Percentiles rank a stretch among this genome's conserved stretches.
Conservation (phyloP, 257 asterid species). For the Capsicum rhomboideum region DNA sequence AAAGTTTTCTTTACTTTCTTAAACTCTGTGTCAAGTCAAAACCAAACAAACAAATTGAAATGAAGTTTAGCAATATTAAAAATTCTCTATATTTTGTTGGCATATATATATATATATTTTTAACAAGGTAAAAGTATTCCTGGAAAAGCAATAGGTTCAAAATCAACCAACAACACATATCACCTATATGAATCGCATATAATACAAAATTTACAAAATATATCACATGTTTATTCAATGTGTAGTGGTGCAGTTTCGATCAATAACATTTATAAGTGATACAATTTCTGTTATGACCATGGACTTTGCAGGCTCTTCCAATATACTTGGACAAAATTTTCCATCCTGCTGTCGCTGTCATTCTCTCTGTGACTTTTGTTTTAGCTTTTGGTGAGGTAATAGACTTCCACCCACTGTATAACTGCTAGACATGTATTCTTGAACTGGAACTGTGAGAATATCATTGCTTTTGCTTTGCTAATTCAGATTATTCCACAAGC, state of each 20-base stretch:
- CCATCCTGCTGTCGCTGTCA: slow-evolving; percentile 84
- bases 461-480: slow-evolving; percentile 10
- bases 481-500: slow-evolving; percentile 90
- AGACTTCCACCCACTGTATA: background rate
- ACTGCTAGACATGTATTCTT: background rate
- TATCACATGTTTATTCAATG: background rate
- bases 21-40: too few relatives aligned
- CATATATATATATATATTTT: too few relatives aligned
- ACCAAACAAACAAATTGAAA: too few relatives aligned
- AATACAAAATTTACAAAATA: background rate
- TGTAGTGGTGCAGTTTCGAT: background rate
- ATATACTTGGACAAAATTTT: slow-evolving; percentile 81
- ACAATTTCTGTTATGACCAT: background rate
- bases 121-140: background rate
- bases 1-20: too few relatives aligned
- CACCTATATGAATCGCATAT: background rate
- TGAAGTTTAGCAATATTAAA: background rate
- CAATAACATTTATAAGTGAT: background rate
- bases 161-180: background rate
- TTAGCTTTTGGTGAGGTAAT: slow-evolving; percentile 95
- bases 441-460: background rate
- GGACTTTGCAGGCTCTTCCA: slow-evolving; percentile 78
- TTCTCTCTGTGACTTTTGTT: slow-evolving; percentile 95
- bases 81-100: background rate
- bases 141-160: background rate